Evolutionary conservation across 192 early-diverging fungal species (phyloP).

Genomic region (Spizellomyces sp.): DNA sequence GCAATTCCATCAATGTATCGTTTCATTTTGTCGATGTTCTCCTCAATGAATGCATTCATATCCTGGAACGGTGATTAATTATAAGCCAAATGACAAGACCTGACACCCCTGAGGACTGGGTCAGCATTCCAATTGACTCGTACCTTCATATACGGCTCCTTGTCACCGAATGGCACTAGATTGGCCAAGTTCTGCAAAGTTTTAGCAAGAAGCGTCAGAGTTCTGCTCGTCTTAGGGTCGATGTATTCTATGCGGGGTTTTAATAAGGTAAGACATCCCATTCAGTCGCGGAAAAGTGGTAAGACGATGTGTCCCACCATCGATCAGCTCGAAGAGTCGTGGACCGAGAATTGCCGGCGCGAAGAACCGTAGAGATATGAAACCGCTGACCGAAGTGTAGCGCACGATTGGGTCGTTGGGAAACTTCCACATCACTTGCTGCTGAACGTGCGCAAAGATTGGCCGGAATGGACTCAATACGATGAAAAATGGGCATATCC

Average conservation of each 20-base stretch:
- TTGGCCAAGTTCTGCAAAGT: conserved; percentile 50
- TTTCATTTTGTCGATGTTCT: conserved; percentile 26
- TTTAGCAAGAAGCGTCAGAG: conserved; percentile 47
- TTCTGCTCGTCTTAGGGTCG: conserved; percentile 35
- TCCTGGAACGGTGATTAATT: neutral
- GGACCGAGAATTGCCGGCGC: conserved; percentile 48
- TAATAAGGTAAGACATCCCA: neutral
- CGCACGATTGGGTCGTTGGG: conserved; percentile 20
- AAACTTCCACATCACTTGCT: conserved; percentile 19
- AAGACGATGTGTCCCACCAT: conserved; percentile 2
- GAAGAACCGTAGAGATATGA: conserved; percentile 58
- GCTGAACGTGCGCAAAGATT: conserved; percentile 21
- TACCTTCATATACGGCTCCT: conserved; percentile 39
- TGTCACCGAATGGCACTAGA: conserved; percentile 41
- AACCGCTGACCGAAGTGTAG: conserved; percentile 49
- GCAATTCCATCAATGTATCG: conserved; percentile 27
- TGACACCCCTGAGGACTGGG: neutral
- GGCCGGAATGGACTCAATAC: conserved; percentile 14
- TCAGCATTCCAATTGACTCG: neutral
- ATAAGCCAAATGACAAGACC: neutral
- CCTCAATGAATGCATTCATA: conserved; percentile 35
- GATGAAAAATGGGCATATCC: neutral
- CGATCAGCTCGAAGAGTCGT: conserved; percentile 31
- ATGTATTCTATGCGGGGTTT: conserved; percentile 20
- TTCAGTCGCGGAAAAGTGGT: no score